These are phyloP conservation scores for Cladosporium sphaerospermum DNA, from an alignment of 2,329 filamentous ascomycete species.

Conservation along the genomic window DNA sequence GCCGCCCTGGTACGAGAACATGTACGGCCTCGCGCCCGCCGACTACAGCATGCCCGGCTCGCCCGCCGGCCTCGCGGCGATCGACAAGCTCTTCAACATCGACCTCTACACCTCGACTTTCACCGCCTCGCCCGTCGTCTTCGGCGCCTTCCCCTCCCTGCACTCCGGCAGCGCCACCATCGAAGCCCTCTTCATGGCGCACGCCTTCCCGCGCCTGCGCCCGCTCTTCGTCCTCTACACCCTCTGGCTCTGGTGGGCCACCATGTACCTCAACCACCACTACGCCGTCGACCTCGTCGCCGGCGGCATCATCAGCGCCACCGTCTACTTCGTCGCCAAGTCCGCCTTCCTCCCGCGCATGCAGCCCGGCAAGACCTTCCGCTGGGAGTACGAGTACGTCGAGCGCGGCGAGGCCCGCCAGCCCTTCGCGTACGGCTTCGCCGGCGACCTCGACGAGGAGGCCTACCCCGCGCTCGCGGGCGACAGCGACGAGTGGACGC, in stretches of 20 bases:
- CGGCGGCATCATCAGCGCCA: conserved; percentile 58
- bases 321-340: conserved; percentile 76
- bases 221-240: conserved; percentile 77
- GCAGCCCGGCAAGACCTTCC: conserved; percentile 76
- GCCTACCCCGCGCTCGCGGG: conserved; percentile 38
- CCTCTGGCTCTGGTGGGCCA: conserved; percentile 96
- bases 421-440: conserved; percentile 48
- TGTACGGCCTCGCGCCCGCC: conserved; percentile 82
- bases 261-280: conserved; percentile 96
- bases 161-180: conserved; percentile 86
- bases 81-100: conserved; percentile 83
- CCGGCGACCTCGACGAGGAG: conserved; percentile 47
- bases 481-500: conserved; percentile 84
- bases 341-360: conserved; percentile 73
- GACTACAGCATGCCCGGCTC: conserved; percentile 88
- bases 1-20: conserved; percentile 94
- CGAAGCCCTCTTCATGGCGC: conserved; percentile 86
- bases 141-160: conserved; percentile 89
- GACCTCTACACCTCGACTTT: conserved; percentile 93
- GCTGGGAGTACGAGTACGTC: conserved; percentile 94
- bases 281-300: conserved; percentile 91
- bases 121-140: conserved; percentile 82
- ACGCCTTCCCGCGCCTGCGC: conserved; percentile 79
- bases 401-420: conserved; percentile 64
- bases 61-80: conserved; percentile 79